phyloP scores from a whole-genome alignment of 164 flowering plant species.

The Aristolochia contorta region DNA sequence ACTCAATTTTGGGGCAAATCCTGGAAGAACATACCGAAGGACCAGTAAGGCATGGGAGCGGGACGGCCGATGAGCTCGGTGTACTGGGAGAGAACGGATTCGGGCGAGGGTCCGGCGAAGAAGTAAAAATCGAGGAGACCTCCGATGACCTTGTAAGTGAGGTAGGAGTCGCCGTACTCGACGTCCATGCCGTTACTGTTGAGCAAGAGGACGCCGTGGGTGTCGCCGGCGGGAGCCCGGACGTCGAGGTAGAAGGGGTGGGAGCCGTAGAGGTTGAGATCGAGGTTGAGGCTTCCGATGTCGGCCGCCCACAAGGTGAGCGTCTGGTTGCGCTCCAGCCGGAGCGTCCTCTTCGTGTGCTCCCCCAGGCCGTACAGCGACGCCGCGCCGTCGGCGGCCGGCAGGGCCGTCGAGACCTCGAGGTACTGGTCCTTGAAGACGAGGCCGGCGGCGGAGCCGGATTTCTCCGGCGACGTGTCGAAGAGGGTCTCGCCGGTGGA shows the following conservation, averaged over 20 bases:
- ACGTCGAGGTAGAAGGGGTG: conserved; percentile 83
- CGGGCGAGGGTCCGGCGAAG: conserved; percentile 28
- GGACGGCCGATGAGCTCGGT: conserved; percentile 31
- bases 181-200: conserved; percentile 38
- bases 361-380: conserved; percentile 75
- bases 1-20: too few relatives aligned
- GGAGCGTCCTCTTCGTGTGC: conserved; percentile 62
- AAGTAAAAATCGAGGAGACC: conserved; percentile 32
- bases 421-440: conserved; percentile 78
- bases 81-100: conserved; percentile 23
- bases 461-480: conserved; percentile 13
- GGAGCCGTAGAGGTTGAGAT: conserved; percentile 68
- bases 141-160: conserved; percentile 29
- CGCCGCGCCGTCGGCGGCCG: conserved; percentile 23
- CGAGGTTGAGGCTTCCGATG: conserved; percentile 25
- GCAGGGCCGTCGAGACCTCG: conserved; percentile 52
- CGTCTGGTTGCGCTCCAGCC: conserved; percentile 28
- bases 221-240: conserved; percentile 28
- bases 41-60: conserved; percentile 38
- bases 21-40: conserved; percentile 37
- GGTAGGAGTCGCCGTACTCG: conserved; percentile 12
- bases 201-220: conserved; percentile 48
- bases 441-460: conserved; percentile 21
- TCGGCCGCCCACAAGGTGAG: conserved; percentile 74
- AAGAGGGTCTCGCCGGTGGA: conserved; percentile 23